These are phyloP conservation scores for Phaffomyces antillensis DNA, from an alignment of 805 yeast genomes.

Conservation along the genomic window DNA sequence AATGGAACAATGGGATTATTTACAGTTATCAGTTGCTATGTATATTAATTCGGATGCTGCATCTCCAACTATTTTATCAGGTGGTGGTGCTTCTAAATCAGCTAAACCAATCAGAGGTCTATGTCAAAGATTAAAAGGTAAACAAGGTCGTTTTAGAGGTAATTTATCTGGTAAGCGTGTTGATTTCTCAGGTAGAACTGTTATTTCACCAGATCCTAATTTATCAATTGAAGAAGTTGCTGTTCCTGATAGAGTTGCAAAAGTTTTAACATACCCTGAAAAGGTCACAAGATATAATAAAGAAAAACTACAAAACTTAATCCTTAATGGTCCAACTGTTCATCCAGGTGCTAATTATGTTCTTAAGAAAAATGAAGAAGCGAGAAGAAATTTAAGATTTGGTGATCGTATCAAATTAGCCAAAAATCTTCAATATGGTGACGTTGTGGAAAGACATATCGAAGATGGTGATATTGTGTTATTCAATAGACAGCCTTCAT, in stretches of 20 bases:
- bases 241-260: constrained; percentile 95
- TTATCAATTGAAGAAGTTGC: constrained; percentile 94
- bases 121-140: constrained; percentile 96
- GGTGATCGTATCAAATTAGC: constrained; percentile 82
- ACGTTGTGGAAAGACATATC: constrained; percentile 90
- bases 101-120: constrained; percentile 83
- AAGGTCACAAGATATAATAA: constrained; percentile 83
- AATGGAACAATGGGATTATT: constrained; percentile 99
- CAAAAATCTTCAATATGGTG: constrained; percentile 72
- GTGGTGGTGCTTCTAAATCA: constrained; percentile 46
- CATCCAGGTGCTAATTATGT: constrained; percentile 98
- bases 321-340: constrained; percentile 75
- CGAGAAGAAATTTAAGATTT: constrained; percentile 80
- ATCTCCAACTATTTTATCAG: constrained; percentile 70
- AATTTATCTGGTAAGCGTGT: constrained; percentile 97
- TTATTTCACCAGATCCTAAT: constrained; percentile 97
- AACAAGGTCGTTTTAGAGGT: constrained; percentile 98
- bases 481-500: constrained; percentile 96
- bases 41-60: constrained; percentile 95
- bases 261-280: constrained; percentile 93
- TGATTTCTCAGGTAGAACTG: constrained; percentile 96
- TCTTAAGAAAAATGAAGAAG: constrained; percentile 72
- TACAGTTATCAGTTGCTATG: constrained; percentile 94
- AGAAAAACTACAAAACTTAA: constrained; percentile 64
- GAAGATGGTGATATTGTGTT: constrained; percentile 96